Conservation (phyloP, 2,329 filamentous ascomycete genomes). For the Chrysosporium keratinophilum region DNA sequence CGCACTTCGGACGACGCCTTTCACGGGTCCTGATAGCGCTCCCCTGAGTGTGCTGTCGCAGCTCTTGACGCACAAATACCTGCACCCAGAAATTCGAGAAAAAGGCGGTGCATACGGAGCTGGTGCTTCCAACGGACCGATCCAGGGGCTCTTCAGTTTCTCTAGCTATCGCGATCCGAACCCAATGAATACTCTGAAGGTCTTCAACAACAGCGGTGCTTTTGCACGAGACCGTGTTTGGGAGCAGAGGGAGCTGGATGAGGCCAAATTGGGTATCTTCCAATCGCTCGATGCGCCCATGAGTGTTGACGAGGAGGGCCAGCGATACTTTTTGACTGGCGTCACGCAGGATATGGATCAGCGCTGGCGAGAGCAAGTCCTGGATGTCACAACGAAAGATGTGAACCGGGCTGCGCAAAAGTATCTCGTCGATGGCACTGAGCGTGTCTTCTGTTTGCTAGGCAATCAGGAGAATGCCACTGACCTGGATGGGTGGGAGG, state of each 20-base stretch:
- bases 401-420: conserved; percentile 71
- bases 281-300: conserved; percentile 81
- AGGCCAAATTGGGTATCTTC: conserved; percentile 92
- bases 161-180: conserved; percentile 97
- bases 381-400: conserved; percentile 74
- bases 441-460: conserved; percentile 59
- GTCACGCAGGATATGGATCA: conserved; percentile 86
- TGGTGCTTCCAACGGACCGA: conserved; percentile 67
- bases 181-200: conserved; percentile 72
- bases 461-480: conserved; percentile 73
- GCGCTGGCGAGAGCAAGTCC: conserved; percentile 65
- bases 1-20: conserved; percentile 72
- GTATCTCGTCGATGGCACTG: conserved; percentile 61
- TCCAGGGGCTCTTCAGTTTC: conserved; percentile 83
- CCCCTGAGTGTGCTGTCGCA: conserved; percentile 81
- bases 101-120: conserved; percentile 96
- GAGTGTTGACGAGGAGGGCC: conserved; percentile 77
- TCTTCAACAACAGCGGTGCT: conserved; percentile 70
- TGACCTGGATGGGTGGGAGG: conserved; percentile 56
- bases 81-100: conserved; percentile 95
- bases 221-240: conserved; percentile 76
- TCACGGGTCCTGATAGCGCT: conserved; percentile 63
- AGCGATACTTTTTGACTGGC: conserved; percentile 73
- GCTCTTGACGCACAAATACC: conserved; percentile 86
- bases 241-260: conserved; percentile 77